Evolutionary conservation across 2,329 filamentous ascomycete genomes (phyloP).

Genomic region (Magnaporthales sp.): DNA sequence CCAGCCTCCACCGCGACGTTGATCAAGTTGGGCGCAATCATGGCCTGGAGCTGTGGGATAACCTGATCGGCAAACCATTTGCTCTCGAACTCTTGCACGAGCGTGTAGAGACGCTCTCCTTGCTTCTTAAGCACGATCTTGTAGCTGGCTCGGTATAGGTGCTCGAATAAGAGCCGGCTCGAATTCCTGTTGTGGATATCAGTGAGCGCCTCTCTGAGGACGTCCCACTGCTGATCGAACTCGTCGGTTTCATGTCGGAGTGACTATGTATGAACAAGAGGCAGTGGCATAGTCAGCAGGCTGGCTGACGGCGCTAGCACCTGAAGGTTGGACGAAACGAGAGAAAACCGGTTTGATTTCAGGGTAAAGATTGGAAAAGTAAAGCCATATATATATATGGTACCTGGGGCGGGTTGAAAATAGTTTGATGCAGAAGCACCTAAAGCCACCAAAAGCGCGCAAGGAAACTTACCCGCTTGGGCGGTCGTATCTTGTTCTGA

Average conservation of each 20-base stretch:
- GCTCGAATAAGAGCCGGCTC: constrained; percentile 84
- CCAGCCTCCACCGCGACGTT: constrained; percentile 45
- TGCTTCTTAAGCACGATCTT: constrained; percentile 87
- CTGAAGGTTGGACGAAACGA: not conserved
- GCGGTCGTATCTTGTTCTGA: constrained; percentile 54
- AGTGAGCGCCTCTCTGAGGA: constrained; percentile 64
- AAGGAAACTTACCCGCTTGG: constrained; percentile 47
- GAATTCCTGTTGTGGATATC: constrained; percentile 93
- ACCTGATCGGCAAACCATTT: constrained; percentile 72
- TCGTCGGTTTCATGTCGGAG: constrained; percentile 51
- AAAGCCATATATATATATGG: too few relatives aligned
- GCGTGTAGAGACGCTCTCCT: constrained; percentile 71
- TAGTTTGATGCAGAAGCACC: not conserved
- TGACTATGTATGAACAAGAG: not conserved
- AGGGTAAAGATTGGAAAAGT: not conserved
- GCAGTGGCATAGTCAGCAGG: not conserved
- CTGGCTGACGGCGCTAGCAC: not conserved
- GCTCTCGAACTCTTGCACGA: constrained; percentile 73
- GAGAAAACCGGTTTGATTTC: not conserved
- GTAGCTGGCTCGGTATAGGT: constrained; percentile 89
- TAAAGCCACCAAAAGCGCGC: not conserved
- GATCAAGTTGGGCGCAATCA: constrained; percentile 63
- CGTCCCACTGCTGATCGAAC: constrained; percentile 79
- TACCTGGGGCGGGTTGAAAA: not conserved
- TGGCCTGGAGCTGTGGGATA: constrained; percentile 56